Evolutionary conservation across 345 rosid genomes (phyloP).

Genomic region (Brassica cretica): DNA sequence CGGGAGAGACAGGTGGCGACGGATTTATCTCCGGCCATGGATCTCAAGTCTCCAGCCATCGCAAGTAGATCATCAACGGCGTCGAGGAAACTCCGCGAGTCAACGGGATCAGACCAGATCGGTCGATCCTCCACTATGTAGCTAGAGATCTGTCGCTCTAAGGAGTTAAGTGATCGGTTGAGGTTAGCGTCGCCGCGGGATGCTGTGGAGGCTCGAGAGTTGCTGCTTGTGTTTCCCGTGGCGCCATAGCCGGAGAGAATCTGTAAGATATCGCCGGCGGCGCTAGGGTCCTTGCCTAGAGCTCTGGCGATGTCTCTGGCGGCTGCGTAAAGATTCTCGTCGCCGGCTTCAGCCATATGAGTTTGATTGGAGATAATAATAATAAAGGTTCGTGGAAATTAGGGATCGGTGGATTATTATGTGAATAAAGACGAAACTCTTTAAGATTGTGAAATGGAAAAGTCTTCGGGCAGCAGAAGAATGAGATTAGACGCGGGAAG

Average conservation of each 20-base stretch:
- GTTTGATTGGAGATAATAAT: not conserved
- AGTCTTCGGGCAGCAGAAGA: slow-evolving; percentile 27
- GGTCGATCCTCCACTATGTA: slow-evolving; percentile 61
- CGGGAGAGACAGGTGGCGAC: slow-evolving; percentile 52
- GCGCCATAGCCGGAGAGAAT: slow-evolving; percentile 83
- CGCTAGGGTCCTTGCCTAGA: slow-evolving; percentile 73
- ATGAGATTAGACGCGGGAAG: slow-evolving; percentile 39
- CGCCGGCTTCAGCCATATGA: slow-evolving; percentile 59
- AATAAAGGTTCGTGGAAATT: not conserved
- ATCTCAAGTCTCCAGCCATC: slow-evolving; percentile 47
- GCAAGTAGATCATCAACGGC: slow-evolving; percentile 64
- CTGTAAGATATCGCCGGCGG: slow-evolving; percentile 86
- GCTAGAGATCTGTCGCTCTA: slow-evolving; percentile 72
- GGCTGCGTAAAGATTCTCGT: slow-evolving; percentile 81
- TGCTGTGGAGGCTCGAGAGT: slow-evolving; percentile 36
- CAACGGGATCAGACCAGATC: slow-evolving; percentile 85
- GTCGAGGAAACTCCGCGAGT: slow-evolving; percentile 67
- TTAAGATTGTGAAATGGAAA: slow-evolving; percentile 28
- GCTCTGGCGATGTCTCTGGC: slow-evolving; percentile 92
- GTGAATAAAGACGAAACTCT: slow-evolving; percentile 32
- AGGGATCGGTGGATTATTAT: not conserved
- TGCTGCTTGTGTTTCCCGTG: slow-evolving; percentile 65
- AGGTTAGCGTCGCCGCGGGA: slow-evolving; percentile 45
- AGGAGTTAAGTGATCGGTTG: slow-evolving; percentile 50
- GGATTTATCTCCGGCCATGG: slow-evolving; percentile 53